Evolutionary conservation across 1,284 basidiomycete species (phyloP).

Genomic region (Malassezia psittaci): DNA sequence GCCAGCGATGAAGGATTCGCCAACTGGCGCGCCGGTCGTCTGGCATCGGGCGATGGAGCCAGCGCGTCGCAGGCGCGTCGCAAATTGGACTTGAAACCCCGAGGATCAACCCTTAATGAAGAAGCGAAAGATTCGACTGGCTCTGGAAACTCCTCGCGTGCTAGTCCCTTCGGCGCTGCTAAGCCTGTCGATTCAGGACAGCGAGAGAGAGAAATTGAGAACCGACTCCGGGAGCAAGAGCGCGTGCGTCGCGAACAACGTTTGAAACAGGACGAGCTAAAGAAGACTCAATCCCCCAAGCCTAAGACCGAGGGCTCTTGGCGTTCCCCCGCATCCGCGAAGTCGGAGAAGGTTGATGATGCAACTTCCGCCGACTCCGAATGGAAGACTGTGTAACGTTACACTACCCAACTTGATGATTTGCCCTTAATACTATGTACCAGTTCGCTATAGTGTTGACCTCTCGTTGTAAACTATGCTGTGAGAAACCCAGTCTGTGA

Average conservation of each 20-base stretch:
- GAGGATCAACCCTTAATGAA: conserved; percentile 54
- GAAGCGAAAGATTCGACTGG: conserved; percentile 57
- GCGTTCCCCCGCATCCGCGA: background rate
- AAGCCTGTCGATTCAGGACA: conserved; percentile 75
- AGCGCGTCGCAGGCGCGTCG: conserved; percentile 30
- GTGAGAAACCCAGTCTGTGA: background rate
- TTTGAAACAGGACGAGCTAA: conserved; percentile 32
- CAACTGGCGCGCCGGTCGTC: conserved; percentile 28
- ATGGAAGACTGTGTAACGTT: conserved; percentile 1
- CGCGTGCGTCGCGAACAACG: conserved; percentile 32
- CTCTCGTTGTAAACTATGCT: conserved; percentile 1
- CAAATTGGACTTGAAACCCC: conserved; percentile 44
- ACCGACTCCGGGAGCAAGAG: conserved; percentile 46
- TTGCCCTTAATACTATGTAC: too few relatives aligned
- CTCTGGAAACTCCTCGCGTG: conserved; percentile 54
- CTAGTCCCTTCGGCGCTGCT: conserved; percentile 75
- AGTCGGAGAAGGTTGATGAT: background rate
- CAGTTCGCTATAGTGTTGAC: too few relatives aligned
- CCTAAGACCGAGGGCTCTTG: background rate
- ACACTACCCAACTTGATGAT: too few relatives aligned
- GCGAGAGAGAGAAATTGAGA: conserved; percentile 64
- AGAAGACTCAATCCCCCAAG: conserved; percentile 9
- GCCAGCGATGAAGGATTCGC: conserved; percentile 17
- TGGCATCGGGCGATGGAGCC: conserved; percentile 19
- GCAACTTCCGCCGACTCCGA: background rate